A percentile compares a stretch with the other conserved stretches of the same genome.
These are phyloP conservation scores for Powellomyces hirtus DNA, from an alignment of 192 early-diverging fungal genomes.

Conservation along the genomic window DNA sequence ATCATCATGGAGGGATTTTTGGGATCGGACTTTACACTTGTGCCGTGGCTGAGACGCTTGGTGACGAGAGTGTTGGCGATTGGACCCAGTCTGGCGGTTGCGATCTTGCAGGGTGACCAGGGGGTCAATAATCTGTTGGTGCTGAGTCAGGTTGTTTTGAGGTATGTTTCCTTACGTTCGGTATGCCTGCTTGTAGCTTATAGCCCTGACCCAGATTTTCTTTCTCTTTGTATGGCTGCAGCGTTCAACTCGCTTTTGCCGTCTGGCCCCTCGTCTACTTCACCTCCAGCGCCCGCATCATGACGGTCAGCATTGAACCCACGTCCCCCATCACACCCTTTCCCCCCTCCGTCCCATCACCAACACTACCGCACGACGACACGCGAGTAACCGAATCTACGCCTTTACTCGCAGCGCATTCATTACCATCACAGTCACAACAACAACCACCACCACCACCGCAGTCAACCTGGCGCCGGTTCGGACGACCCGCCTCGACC, in stretches of 20 bases:
- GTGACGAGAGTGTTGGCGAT: constrained; percentile 72
- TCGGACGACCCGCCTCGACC: neutral
- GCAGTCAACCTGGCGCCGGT: neutral
- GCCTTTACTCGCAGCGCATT: neutral
- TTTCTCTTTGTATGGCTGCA: neutral
- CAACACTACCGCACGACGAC: neutral
- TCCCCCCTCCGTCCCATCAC: neutral
- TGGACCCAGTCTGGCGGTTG: constrained; percentile 67
- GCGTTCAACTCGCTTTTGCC: constrained; percentile 80
- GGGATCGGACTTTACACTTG: constrained; percentile 40
- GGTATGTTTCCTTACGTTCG: too few species aligned
- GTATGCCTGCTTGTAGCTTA: too few species aligned
- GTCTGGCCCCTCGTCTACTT: constrained; percentile 77
- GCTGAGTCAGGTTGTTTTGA: constrained; percentile 67
- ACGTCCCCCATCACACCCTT: neutral
- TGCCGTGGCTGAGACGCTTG: constrained; percentile 69
- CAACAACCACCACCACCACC: neutral
- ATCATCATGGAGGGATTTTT: constrained; percentile 81
- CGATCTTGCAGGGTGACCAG: constrained; percentile 56
- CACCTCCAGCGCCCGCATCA: constrained; percentile 43
- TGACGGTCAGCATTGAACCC: constrained; percentile 27
- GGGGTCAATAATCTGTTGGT: constrained; percentile 67
- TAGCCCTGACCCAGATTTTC: too few species aligned
- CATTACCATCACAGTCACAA: neutral
- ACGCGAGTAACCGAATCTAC: neutral